Percentiles rank a stretch among this genome's conserved stretches.
These are phyloP conservation scores for Vaccinium darrowii DNA, from an alignment of 148 eudicot species.

Conservation along the genomic window DNA sequence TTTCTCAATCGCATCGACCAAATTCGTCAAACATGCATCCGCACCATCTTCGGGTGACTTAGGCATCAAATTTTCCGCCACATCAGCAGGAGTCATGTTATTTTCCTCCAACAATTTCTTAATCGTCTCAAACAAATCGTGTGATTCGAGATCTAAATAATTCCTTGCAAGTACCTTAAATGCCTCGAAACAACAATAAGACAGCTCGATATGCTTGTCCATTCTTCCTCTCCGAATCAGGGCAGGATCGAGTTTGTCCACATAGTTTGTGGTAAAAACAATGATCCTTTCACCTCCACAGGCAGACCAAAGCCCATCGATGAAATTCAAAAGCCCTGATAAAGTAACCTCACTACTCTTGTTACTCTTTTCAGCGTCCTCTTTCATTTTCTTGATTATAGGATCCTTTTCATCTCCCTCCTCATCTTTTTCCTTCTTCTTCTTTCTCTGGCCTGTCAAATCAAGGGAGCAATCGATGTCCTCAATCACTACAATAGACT, in stretches of 20 bases:
- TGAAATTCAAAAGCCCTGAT: slow-evolving; percentile 59
- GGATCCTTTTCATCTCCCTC: slow-evolving; percentile 19
- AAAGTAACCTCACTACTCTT: slow-evolving; percentile 38
- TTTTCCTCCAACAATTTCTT: slow-evolving; percentile 30
- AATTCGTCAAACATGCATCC: slow-evolving; percentile 22
- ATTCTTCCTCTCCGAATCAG: slow-evolving; percentile 50
- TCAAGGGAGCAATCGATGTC: slow-evolving; percentile 65
- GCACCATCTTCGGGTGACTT: slow-evolving; percentile 28
- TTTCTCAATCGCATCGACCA: slow-evolving; percentile 30
- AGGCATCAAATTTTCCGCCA: slow-evolving; percentile 57
- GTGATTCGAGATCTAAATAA: slow-evolving; percentile 42
- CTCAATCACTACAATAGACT: slow-evolving; percentile 57
- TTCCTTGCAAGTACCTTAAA: slow-evolving; percentile 49
- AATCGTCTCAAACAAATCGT: slow-evolving; percentile 28
- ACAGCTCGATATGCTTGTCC: slow-evolving; percentile 53
- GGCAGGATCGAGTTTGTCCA: slow-evolving; percentile 58
- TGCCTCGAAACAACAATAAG: slow-evolving; percentile 45
- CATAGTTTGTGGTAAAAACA: slow-evolving; percentile 49
- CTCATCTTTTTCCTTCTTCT: slow-evolving; percentile 16
- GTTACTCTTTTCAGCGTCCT: slow-evolving; percentile 10
- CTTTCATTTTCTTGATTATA: not conserved
- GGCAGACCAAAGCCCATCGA: slow-evolving; percentile 62
- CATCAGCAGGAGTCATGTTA: slow-evolving; percentile 54
- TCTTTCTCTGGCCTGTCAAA: slow-evolving; percentile 44
- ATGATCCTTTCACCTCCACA: slow-evolving; percentile 55